phyloP scores from a whole-genome alignment of 208 protist genomes.

The Wallacemonas collosoma region DNA sequence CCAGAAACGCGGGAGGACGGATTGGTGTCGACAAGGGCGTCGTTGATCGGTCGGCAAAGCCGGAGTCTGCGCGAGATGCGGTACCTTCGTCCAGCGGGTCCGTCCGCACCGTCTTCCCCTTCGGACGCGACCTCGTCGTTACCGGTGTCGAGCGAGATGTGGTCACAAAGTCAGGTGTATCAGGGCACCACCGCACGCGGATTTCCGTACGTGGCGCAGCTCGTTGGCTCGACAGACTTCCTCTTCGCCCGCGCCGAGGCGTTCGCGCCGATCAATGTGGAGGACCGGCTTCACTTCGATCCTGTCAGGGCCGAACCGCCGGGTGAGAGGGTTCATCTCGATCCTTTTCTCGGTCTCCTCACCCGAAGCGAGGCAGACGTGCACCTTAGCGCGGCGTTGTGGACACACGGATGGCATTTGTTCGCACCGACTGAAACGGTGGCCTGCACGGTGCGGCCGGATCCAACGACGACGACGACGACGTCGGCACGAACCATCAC shows the following conservation, averaged over 20 bases:
- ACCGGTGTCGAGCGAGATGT: background rate
- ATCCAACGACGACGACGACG: background rate
- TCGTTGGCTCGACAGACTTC: slow-evolving; percentile 31
- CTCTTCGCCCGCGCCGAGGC: slow-evolving; percentile 42
- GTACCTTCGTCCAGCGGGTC: background rate
- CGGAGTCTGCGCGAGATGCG: slow-evolving; percentile 8
- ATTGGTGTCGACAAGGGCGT: background rate
- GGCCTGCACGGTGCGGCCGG: background rate
- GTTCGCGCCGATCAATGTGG: slow-evolving; percentile 22
- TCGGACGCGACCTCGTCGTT: background rate
- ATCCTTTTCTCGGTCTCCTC: slow-evolving; percentile 30
- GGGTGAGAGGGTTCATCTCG: slow-evolving; percentile 11
- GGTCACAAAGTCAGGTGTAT: background rate
- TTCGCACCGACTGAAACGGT: slow-evolving; percentile 36
- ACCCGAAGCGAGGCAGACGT: slow-evolving; percentile 28
- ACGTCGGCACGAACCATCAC: too few relatives aligned
- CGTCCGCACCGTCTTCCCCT: background rate
- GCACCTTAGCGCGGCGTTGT: slow-evolving; percentile 29
- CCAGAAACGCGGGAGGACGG: too few relatives aligned
- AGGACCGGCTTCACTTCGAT: background rate
- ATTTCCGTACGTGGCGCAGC: slow-evolving; percentile 15
- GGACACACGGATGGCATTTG: slow-evolving; percentile 41
- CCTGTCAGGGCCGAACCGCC: background rate
- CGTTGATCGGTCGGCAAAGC: slow-evolving; percentile 6
- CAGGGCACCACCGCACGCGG: background rate